Base-by-base conservation (phyloP, 331 rosid species). In the Malus hybrid region DNA sequence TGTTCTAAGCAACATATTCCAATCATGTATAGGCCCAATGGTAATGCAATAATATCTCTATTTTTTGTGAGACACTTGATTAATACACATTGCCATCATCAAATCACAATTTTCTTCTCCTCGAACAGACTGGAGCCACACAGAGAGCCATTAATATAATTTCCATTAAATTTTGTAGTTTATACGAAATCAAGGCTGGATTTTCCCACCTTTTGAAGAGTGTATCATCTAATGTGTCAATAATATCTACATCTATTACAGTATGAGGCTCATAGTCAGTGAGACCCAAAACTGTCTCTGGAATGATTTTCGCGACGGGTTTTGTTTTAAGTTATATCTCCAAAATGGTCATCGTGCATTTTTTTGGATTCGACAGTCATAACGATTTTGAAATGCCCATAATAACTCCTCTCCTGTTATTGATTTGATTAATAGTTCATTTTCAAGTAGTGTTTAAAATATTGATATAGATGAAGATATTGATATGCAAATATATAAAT, bases 11-110 rank as follows among this genome's bases (percentile, higher is more conserved):
- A 87, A 81, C 79, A 79, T 95, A 73, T 92, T 95, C 79, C 87
- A 82, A 67, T 92, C 97, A 39, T 87, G 96, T 84, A 80, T 95
- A 80, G 99, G 97, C 68, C 87, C 97, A 67, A 84, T 89, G 63
- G 63, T 92, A 80, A 82, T 88, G 84, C 80, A 87, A 62, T 29
- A 62, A 68, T 87, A 78, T 86, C 77, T 74, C 63, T 65, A 57
- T 26, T 65, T 39, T 36, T 69, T 66, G 82, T 73, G 75, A 79
- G 15, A 62, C 33, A 26, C 28, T 39, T 20, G 20, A 64, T 66
- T 39, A 39, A 68, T 68, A 74, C 66, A 61, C 5, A 19, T 19
- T 64, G 71, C 79, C 77, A 18, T 52, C 65, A 74, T 26, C 68
- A 60, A 69, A 78, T 79, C 61, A 60, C 69, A 56, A 76, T 71